Percentiles rank a stretch among this genome's conserved stretches.
Evolutionary conservation across 73 alveolate species (phyloP).

Genomic region (Chromera velia): DNA sequence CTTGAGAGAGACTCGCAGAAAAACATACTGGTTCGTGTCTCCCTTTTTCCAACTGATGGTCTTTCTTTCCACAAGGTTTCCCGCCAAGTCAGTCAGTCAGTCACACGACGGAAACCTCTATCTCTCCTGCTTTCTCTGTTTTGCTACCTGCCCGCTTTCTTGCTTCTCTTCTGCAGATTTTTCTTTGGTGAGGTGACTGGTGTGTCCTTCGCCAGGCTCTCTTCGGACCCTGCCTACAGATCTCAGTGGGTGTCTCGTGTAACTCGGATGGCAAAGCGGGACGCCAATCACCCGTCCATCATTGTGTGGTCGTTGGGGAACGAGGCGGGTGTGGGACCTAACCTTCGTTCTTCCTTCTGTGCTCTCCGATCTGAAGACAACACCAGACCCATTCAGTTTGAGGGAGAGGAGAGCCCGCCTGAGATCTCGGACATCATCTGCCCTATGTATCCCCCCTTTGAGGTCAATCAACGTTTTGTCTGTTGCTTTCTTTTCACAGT

Average conservation of each 20-base stretch:
- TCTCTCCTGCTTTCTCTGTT: neutral
- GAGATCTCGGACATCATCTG: constrained; percentile 32
- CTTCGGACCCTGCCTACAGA: constrained; percentile 12
- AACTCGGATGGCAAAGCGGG: constrained; percentile 22
- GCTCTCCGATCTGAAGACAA: constrained; percentile 27
- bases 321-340: constrained; percentile 48
- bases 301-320: constrained; percentile 58
- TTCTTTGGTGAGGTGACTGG: too few relatives aligned
- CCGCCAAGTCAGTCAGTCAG: neutral
- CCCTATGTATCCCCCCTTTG: constrained; percentile 31
- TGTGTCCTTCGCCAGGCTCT: neutral
- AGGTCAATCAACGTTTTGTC: too few relatives aligned
- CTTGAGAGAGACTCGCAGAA: neutral
- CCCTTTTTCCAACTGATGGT: too few relatives aligned
- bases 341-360: neutral
- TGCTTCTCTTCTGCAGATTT: neutral
- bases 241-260: constrained; percentile 12
- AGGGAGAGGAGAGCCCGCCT: constrained; percentile 16
- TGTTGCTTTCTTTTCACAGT: too few relatives aligned
- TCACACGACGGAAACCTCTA: neutral
- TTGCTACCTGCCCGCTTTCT: neutral
- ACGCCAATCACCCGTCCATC: constrained; percentile 52
- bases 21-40: too few relatives aligned
- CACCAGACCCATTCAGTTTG: constrained; percentile 40
- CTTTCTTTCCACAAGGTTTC: too few relatives aligned